Percentiles rank a stretch among this genome's conserved stretches.
phyloP scores from a whole-genome alignment of 495 filamentous ascomycete genomes.

The Lophium mytilinum region DNA sequence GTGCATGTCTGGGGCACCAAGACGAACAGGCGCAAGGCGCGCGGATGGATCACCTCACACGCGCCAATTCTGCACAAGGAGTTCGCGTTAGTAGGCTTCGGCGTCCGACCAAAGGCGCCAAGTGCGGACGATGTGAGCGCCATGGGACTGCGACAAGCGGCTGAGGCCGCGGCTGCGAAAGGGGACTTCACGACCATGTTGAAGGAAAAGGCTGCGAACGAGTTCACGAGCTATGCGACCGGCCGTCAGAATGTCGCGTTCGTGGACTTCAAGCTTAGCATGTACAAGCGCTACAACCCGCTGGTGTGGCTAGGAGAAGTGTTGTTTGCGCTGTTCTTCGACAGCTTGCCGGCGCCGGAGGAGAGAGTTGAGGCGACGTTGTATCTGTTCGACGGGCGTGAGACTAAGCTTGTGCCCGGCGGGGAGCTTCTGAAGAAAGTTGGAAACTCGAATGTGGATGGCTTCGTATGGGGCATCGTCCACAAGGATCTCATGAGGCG shows the following conservation, averaged over 20 bases:
- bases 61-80: slow-evolving; percentile 63
- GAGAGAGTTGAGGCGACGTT: slow-evolving; percentile 66
- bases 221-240: slow-evolving; percentile 85
- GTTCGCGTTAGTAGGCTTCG: slow-evolving; percentile 83
- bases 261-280: slow-evolving; percentile 70
- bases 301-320: slow-evolving; percentile 60
- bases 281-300: slow-evolving; percentile 88
- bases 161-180: slow-evolving; percentile 3
- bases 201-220: slow-evolving; percentile 74
- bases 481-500: slow-evolving; percentile 91
- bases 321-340: slow-evolving; percentile 67
- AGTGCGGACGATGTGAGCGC: slow-evolving; percentile 39
- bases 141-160: slow-evolving; percentile 35
- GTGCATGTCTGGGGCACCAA: slow-evolving; percentile 77
- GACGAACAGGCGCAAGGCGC: slow-evolving; percentile 71
- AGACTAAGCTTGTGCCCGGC: slow-evolving; percentile 63
- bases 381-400: slow-evolving; percentile 88
- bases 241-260: slow-evolving; percentile 91
- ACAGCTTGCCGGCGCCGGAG: slow-evolving; percentile 55
- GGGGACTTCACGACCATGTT: slow-evolving; percentile 53
- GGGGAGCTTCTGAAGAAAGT: slow-evolving; percentile 48
- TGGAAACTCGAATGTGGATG: slow-evolving; percentile 72
- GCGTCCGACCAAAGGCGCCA: slow-evolving; percentile 35
- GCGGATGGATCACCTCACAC: slow-evolving; percentile 71
- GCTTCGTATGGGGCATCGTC: slow-evolving; percentile 89